These are phyloP conservation scores for Antarctomyces pellizariae DNA, from an alignment of 495 filamentous ascomycete species.

Conservation along the genomic window DNA sequence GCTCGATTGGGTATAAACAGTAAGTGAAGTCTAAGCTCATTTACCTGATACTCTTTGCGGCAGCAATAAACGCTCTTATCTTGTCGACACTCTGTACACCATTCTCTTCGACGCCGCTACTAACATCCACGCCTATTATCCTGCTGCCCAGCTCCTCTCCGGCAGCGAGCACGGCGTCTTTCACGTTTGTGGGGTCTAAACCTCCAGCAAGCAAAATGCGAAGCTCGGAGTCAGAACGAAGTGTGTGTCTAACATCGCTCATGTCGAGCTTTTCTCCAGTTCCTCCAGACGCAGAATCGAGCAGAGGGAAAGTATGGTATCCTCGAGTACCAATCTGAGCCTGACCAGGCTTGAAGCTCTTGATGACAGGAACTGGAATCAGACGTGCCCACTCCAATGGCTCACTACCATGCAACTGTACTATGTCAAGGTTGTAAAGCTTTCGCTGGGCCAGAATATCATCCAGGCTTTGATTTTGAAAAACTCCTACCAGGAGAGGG, in stretches of 20 bases:
- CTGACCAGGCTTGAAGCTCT: constrained; percentile 52
- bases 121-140: constrained; percentile 74
- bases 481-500: constrained; percentile 78
- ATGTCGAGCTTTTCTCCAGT: constrained; percentile 56
- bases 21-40: too few species aligned
- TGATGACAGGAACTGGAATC: constrained; percentile 78
- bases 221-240: constrained; percentile 34
- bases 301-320: constrained; percentile 59
- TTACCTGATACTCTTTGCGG: constrained; percentile 29
- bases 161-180: constrained; percentile 29
- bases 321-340: constrained; percentile 45
- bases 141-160: constrained; percentile 26
- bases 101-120: constrained; percentile 72
- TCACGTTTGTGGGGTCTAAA: constrained; percentile 51
- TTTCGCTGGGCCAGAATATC: constrained; percentile 57
- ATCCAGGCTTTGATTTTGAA: constrained; percentile 68
- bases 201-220: constrained; percentile 67
- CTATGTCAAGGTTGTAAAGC: constrained; percentile 59
- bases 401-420: constrained; percentile 82
- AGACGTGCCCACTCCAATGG: constrained; percentile 73
- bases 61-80: constrained; percentile 58
- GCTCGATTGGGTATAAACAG: too few species aligned
- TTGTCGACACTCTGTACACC: constrained; percentile 63
- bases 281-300: constrained; percentile 70
- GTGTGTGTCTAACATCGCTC: constrained; percentile 30